Evolutionary conservation across 305 asterid genomes (phyloP), one percentile per base, ranked within the genome.

Genomic region (Solanum chacoense): DNA sequence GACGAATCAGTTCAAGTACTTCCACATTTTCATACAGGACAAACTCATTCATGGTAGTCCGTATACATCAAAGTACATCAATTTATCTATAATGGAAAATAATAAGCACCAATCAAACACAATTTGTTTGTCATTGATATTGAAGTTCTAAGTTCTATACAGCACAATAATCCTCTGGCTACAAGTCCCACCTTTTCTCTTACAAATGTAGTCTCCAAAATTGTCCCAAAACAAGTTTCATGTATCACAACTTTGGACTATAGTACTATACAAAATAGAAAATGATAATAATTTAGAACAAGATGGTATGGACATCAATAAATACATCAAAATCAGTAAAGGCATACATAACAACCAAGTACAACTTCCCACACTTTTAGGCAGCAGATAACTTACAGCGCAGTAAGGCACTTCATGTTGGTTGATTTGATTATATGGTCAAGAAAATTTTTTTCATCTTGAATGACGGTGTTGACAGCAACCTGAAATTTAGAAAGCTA

Each of bases 321-420:
- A 84, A 22, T 32, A 55, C 38, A 75, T 29, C 50, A 75, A 71
- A 34, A 42, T 42, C 7, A 31, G 50, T 26, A 26, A 75, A 73
- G 12, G 67, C 8, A 22, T 8, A 31, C 45, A 50, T 18, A 74
- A 31, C 18, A 87, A 63, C 85, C 29, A 42, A 32, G 32, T 34
- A 45, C 76, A 42, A 87, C 3, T 16, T 12, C 9, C 45, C 63
- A 87, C 13, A 35, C 42, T 76, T 8, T 3, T 18, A 76, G 75
- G n/a, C 34, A 84, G 34, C 8, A 2, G 45, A 84, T 84, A 80
- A 92, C 99, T 93, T 91, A 96, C 99, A 32, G 92, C 14, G 97
- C 97, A 84, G 99, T 96, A 89, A 97, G 93, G 94, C 99, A 97
- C 92, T 92, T 95, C 99, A 97, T 95, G 93, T 97, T 97, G 92